Evolutionary conservation across 139 green algal species (phyloP).

Genomic region (Dunaliella primolecta): DNA sequence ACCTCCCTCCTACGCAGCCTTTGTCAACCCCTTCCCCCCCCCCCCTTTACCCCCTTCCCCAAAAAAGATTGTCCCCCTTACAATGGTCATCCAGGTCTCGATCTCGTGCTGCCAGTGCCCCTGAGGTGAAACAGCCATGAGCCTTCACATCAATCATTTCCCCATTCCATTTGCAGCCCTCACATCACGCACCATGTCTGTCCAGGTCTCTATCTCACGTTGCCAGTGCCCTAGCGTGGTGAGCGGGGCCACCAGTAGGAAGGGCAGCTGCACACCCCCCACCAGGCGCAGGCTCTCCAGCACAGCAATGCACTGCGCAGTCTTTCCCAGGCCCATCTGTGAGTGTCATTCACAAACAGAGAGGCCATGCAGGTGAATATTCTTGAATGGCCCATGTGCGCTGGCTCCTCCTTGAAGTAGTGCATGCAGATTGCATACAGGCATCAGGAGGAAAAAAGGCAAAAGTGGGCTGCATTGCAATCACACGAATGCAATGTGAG

Average conservation of each 20-base stretch:
- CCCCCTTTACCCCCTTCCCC: neutral
- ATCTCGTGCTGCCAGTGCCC: too few relatives aligned
- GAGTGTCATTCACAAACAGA: neutral
- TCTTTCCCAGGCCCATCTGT: constrained; percentile 95
- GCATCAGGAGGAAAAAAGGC: too few relatives aligned
- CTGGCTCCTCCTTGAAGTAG: too few relatives aligned
- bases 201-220: constrained; percentile 90
- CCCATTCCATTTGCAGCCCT: too few relatives aligned
- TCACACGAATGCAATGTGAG: too few relatives aligned
- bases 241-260: constrained; percentile 90
- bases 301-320: constrained; percentile 71
- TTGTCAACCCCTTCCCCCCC: neutral
- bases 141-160: too few relatives aligned
- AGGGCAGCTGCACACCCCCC: constrained; percentile 58
- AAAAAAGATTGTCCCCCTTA: too few relatives aligned
- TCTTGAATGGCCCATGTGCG: too few relatives aligned
- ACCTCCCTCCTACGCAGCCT: neutral
- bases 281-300: constrained; percentile 67
- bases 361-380: neutral
- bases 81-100: too few relatives aligned
- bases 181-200: constrained; percentile 59
- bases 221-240: constrained; percentile 93
- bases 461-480: too few relatives aligned
- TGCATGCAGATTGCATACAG: too few relatives aligned
- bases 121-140: too few relatives aligned